phyloP scores from a whole-genome alignment of 2,329 filamentous ascomycete genomes.

The Colletotrichum sp. region DNA sequence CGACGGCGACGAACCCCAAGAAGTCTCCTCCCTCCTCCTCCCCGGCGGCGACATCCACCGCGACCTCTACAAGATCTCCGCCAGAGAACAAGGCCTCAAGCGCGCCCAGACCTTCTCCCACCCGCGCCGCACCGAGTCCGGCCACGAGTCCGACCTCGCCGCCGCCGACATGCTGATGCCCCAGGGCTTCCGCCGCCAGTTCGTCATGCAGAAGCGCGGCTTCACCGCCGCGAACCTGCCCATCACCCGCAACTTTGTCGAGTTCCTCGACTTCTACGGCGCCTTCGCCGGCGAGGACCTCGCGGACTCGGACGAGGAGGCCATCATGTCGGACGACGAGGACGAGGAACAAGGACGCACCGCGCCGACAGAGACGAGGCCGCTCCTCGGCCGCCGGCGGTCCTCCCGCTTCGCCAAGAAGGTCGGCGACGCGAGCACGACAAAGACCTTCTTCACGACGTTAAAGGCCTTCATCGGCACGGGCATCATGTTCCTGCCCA shows the following conservation, averaged over 20 bases:
- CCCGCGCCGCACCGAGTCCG: conserved; percentile 31
- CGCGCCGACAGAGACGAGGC: conserved; percentile 56
- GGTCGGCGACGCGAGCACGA: conserved; percentile 67
- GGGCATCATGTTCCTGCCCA: conserved; percentile 82
- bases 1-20: conserved; percentile 29
- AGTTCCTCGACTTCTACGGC: conserved; percentile 78
- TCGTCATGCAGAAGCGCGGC: conserved; percentile 40
- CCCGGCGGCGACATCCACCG: conserved; percentile 82
- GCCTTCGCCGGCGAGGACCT: conserved; percentile 78
- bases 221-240: conserved; percentile 40
- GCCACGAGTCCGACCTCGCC: conserved; percentile 22
- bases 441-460: conserved; percentile 79
- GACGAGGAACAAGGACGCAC: conserved; percentile 43
- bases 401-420: conserved; percentile 47
- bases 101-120: conserved; percentile 73
- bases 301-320: conserved; percentile 65
- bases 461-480: conserved; percentile 82
- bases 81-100: conserved; percentile 53
- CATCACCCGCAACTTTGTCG: conserved; percentile 73
- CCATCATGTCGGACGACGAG: conserved; percentile 49
- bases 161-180: conserved; percentile 22
- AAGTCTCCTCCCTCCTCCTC: conserved; percentile 71
- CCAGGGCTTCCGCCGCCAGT: conserved; percentile 51
- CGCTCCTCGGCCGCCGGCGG: conserved; percentile 63
- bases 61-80: conserved; percentile 77